Conservation (phyloP, 352 stramenopile species). For the Globisporangium polare region DNA sequence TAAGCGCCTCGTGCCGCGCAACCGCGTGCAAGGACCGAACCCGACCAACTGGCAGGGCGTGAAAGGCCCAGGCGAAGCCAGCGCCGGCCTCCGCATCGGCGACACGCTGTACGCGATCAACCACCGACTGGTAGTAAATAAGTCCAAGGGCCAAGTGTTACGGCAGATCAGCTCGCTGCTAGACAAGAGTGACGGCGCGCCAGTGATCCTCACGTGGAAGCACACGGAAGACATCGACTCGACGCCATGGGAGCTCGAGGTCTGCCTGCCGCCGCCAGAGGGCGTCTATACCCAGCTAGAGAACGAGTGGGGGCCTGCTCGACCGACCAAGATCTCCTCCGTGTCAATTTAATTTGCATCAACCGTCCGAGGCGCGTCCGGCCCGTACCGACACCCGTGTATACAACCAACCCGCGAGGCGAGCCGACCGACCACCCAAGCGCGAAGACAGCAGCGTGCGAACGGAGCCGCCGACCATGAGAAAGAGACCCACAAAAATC, state of each 20-base stretch:
- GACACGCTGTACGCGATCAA: conserved; percentile 87
- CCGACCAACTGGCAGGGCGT: conserved; percentile 64
- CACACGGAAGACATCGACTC: conserved; percentile 75
- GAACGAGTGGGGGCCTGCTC: conserved; percentile 81
- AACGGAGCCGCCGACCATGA: conserved; percentile 3
- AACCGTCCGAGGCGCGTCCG: conserved; percentile 3
- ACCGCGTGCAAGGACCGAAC: conserved; percentile 59
- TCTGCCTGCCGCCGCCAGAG: conserved; percentile 72
- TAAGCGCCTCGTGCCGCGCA: conserved; percentile 69
- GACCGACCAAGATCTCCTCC: conserved; percentile 81
- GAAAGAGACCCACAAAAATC: conserved; percentile 8
- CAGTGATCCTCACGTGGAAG: conserved; percentile 79
- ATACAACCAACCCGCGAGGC: conserved; percentile 7
- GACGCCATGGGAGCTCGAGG: conserved; percentile 74
- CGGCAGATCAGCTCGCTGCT: conserved; percentile 74
- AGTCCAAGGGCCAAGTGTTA: conserved; percentile 79
- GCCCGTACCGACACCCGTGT: background rate
- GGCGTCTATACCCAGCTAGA: conserved; percentile 78
- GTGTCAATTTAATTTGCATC: conserved; percentile 64
- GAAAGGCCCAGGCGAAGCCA: conserved; percentile 73
- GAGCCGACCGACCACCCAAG: conserved; percentile 5
- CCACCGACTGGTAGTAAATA: conserved; percentile 84
- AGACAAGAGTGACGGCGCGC: conserved; percentile 65
- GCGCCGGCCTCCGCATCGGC: conserved; percentile 62
- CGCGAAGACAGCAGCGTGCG: conserved; percentile 8